phyloP scores from a whole-genome alignment of 2,329 filamentous ascomycete genomes.

The Monosporascus sp. region DNA sequence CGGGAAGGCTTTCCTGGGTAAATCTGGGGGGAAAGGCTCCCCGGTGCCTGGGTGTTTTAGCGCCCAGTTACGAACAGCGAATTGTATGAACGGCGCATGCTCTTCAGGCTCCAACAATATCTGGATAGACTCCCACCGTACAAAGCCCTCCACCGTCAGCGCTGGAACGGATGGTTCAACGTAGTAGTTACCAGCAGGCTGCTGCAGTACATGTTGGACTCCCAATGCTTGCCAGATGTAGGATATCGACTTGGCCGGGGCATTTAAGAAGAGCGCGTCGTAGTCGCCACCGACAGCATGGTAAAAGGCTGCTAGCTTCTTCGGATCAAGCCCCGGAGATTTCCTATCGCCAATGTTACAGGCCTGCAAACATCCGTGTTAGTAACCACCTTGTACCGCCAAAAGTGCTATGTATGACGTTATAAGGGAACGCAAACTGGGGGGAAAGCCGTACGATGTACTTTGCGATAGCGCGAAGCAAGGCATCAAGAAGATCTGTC shows the following conservation, averaged over 20 bases:
- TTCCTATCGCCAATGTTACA: constrained; percentile 53
- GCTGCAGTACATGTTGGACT: constrained; percentile 82
- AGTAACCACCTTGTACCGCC: constrained; percentile 1
- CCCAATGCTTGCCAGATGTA: constrained; percentile 91
- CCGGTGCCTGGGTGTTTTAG: constrained; percentile 71
- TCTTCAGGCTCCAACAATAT: constrained; percentile 81
- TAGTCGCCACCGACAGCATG: constrained; percentile 69
- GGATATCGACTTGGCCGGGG: constrained; percentile 68
- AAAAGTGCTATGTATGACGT: background rate
- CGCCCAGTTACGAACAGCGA: constrained; percentile 70
- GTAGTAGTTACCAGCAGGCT: constrained; percentile 69
- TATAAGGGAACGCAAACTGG: background rate
- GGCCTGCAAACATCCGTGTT: constrained; percentile 37
- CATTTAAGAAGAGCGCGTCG: constrained; percentile 73
- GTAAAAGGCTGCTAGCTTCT: constrained; percentile 73
- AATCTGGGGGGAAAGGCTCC: constrained; percentile 55
- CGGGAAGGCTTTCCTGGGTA: constrained; percentile 63
- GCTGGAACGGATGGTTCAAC: constrained; percentile 73
- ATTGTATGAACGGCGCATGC: constrained; percentile 78
- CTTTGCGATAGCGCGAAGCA: constrained; percentile 62
- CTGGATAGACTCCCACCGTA: constrained; percentile 91
- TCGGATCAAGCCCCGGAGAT: constrained; percentile 51
- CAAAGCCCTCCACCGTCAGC: constrained; percentile 77
- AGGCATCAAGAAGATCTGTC: constrained; percentile 59
- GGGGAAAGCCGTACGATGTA: constrained; percentile 56